Evolutionary conservation across 2,329 filamentous ascomycete species (phyloP).

Genomic region (Thelonectria blattea): DNA sequence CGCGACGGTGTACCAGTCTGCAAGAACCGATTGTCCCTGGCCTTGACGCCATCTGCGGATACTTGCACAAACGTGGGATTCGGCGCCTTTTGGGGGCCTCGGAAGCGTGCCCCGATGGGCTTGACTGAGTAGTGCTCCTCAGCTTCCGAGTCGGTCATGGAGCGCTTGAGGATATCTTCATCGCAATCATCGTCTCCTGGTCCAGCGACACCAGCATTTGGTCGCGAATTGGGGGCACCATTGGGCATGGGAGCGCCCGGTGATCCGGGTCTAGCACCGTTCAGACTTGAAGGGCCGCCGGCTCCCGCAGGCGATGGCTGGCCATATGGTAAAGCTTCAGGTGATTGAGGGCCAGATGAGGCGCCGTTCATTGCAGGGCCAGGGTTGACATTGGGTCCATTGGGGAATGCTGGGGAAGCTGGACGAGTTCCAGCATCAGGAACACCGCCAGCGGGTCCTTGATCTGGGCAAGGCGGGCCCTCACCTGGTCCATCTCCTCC

Average conservation of each 20-base stretch:
- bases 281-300: neutral
- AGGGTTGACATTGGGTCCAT: neutral
- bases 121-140: neutral
- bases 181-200: conserved; percentile 1
- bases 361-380: neutral
- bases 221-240: neutral
- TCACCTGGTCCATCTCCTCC: neutral
- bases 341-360: neutral
- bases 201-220: neutral
- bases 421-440: neutral
- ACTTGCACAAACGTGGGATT: neutral
- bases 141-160: neutral
- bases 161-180: neutral
- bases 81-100: no score
- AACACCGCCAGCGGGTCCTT: neutral
- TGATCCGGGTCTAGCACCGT: neutral
- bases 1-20: no score
- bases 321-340: neutral
- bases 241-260: neutral
- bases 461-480: neutral
- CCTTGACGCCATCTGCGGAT: neutral
- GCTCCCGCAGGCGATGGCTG: neutral
- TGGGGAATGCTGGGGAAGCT: neutral
- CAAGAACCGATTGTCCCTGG: neutral
- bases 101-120: neutral